Conservation (phyloP, 163 green algal genomes). For the Scenedesmus sp. region DNA sequence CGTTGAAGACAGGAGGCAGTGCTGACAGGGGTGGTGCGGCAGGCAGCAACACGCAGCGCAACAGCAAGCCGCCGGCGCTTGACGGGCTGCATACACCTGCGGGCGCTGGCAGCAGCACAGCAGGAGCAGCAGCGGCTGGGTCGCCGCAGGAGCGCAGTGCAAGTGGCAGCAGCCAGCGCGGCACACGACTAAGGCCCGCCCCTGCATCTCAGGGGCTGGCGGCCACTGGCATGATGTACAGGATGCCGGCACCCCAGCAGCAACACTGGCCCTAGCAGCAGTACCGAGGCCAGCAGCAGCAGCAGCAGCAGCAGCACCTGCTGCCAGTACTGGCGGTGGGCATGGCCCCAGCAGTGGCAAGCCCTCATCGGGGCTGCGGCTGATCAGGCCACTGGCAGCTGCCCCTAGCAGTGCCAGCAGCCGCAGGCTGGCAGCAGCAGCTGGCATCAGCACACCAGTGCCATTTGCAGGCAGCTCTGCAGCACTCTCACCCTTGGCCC, state of each 20-base stretch:
- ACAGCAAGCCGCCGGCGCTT: not conserved
- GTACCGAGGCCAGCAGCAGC: not conserved
- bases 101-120: not conserved
- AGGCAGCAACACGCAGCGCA: slow-evolving; percentile 15
- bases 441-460: slow-evolving; percentile 29
- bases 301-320: slow-evolving; percentile 12
- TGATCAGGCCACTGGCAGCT: not conserved
- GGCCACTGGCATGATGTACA: slow-evolving; percentile 34
- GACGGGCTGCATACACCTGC: not conserved
- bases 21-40: not conserved
- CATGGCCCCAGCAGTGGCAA: not conserved
- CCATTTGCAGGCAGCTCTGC: slow-evolving; percentile 37
- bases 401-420: slow-evolving; percentile 10
- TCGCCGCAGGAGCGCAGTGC: not conserved
- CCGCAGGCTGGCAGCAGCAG: slow-evolving; percentile 26
- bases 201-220: slow-evolving; percentile 17
- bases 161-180: not conserved
- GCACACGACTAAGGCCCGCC: too few relatives aligned
- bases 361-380: not conserved
- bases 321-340: not conserved
- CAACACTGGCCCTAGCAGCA: not conserved
- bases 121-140: slow-evolving; percentile 9
- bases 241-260: not conserved
- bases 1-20: not conserved
- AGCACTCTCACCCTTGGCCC: not conserved